A percentile compares a stretch with the other conserved stretches of the same genome.
These are phyloP conservation scores for Hypoxylon rickii DNA, from an alignment of 495 filamentous ascomycete species.

Conservation along the genomic window DNA sequence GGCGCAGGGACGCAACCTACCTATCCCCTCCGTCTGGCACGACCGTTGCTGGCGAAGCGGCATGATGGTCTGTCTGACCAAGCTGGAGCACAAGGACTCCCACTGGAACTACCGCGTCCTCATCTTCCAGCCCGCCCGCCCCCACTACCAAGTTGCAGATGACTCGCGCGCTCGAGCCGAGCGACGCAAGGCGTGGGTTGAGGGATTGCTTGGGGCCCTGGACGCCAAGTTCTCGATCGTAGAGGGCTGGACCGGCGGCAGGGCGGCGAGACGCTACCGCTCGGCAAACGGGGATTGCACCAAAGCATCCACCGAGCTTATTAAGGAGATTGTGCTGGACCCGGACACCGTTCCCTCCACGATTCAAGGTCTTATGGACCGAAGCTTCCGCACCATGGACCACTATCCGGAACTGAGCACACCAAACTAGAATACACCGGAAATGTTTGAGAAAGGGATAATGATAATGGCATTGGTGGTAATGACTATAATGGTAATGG, in stretches of 20 bases:
- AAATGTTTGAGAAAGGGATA: too few species aligned
- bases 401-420: too few species aligned
- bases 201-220: neutral
- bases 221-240: neutral
- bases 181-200: constrained; percentile 10
- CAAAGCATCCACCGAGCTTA: too few species aligned
- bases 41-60: constrained; percentile 8
- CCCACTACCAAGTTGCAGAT: neutral
- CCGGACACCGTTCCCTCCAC: too few species aligned
- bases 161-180: neutral
- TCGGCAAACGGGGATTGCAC: too few species aligned
- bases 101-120: neutral
- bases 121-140: constrained; percentile 11
- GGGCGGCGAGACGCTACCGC: too few species aligned
- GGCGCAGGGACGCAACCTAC: neutral
- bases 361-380: too few species aligned
- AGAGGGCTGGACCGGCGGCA: constrained; percentile 5
- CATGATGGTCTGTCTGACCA: constrained; percentile 7
- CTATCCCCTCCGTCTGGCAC: constrained; percentile 11
- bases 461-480: too few species aligned
- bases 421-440: too few species aligned
- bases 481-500: too few species aligned
- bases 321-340: too few species aligned
- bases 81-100: neutral
- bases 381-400: too few species aligned